Evolutionary conservation across 495 filamentous ascomycete genomes (phyloP).

Genomic region (Talaromyces thailandensis): DNA sequence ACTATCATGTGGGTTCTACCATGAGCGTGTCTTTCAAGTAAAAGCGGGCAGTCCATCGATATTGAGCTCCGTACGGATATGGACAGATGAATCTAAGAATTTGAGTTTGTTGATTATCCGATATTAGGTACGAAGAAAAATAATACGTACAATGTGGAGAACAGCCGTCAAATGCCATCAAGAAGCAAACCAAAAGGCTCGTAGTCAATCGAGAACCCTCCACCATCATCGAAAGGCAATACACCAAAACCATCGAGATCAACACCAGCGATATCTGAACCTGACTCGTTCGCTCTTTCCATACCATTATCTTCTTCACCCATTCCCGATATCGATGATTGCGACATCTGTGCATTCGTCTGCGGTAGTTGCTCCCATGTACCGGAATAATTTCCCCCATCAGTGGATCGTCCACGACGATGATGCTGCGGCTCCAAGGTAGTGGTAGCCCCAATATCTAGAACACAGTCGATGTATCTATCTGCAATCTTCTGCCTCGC

Average conservation of each 20-base stretch:
- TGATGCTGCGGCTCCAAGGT: not conserved
- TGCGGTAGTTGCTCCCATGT: not conserved
- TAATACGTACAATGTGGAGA: not conserved
- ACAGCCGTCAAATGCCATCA: slow-evolving; percentile 2
- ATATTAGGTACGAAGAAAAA: not conserved
- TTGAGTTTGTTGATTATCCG: not conserved
- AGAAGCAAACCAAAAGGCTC: slow-evolving; percentile 4
- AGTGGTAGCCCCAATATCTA: not conserved
- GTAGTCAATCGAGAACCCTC: slow-evolving; percentile 2
- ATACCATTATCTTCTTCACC: not conserved
- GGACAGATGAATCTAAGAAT: not conserved
- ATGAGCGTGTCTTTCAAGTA: not conserved
- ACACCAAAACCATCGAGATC: slow-evolving; percentile 5
- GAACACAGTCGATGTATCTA: slow-evolving; percentile 2
- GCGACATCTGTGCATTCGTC: not conserved
- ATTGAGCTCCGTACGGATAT: not conserved
- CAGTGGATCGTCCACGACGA: not conserved
- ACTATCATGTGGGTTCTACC: not conserved
- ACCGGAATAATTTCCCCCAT: not conserved
- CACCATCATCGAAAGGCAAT: slow-evolving; percentile 3
- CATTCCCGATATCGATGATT: not conserved
- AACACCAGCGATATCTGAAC: not conserved
- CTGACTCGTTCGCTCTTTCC: not conserved
- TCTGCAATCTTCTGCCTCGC: not conserved
- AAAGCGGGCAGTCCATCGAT: not conserved